Evolutionary conservation across 371 early-diverging fungal genomes (phyloP).

Genomic region (Apophysomyces trapeziformis): DNA sequence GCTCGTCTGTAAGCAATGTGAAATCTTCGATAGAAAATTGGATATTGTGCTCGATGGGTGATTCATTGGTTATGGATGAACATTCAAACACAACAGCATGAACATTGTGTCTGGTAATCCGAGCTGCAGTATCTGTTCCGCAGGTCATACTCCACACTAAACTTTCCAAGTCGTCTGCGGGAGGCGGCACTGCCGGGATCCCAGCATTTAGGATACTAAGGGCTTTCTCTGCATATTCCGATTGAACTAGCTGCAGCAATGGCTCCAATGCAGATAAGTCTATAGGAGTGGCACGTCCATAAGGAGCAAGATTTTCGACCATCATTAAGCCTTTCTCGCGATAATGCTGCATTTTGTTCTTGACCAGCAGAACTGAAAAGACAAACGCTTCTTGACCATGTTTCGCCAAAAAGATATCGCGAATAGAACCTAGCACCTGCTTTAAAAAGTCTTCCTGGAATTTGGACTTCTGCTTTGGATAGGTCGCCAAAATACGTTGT

Average conservation of each 20-base stretch:
- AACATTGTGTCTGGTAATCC: slow-evolving; percentile 51
- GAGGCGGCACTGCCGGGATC: slow-evolving; percentile 41
- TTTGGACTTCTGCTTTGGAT: slow-evolving; percentile 69
- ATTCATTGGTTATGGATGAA: slow-evolving; percentile 46
- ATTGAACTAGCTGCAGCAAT: slow-evolving; percentile 62
- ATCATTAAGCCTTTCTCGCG: slow-evolving; percentile 67
- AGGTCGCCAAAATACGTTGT: slow-evolving; percentile 61
- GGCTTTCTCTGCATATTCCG: slow-evolving; percentile 70
- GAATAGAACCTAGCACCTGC: slow-evolving; percentile 64
- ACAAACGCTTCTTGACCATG: slow-evolving; percentile 65
- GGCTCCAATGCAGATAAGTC: slow-evolving; percentile 56
- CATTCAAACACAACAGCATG: slow-evolving; percentile 60
- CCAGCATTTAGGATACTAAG: slow-evolving; percentile 72
- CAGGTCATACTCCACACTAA: slow-evolving; percentile 1
- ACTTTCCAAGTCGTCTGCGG: slow-evolving; percentile 11
- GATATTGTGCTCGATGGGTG: slow-evolving; percentile 49
- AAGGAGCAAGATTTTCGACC: slow-evolving; percentile 68
- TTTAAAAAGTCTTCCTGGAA: slow-evolving; percentile 74
- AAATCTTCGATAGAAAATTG: slow-evolving; percentile 56
- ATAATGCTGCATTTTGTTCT: slow-evolving; percentile 66
- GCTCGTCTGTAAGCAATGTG: slow-evolving; percentile 46
- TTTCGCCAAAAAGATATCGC: slow-evolving; percentile 68
- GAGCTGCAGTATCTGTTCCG: slow-evolving; percentile 25
- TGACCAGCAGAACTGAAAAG: slow-evolving; percentile 67
- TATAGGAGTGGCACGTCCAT: slow-evolving; percentile 21